Percentiles rank a stretch among this genome's conserved stretches.
phyloP scores from a whole-genome alignment of 805 yeast genomes.

The Saturnispora halmiae region DNA sequence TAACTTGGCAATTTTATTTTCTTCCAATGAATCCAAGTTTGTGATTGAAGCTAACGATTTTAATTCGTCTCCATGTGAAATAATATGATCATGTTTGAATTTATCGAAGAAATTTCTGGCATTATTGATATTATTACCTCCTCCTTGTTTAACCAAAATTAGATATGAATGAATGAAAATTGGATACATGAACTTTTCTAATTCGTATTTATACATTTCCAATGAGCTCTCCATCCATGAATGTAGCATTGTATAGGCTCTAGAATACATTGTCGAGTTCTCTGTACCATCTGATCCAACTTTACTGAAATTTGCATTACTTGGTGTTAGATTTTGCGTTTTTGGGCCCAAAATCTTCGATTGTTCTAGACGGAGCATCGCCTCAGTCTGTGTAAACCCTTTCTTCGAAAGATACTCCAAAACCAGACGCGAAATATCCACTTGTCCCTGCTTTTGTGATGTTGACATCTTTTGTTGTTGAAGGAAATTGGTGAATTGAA shows the following conservation, averaged over 20 bases:
- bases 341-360: conserved; percentile 49
- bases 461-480: conserved; percentile 3
- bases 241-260: conserved; percentile 71
- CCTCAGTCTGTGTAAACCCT: conserved; percentile 91
- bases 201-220: conserved; percentile 85
- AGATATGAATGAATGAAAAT: conserved; percentile 84
- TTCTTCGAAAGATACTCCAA: conserved; percentile 86
- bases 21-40: conserved; percentile 70
- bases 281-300: conserved; percentile 33
- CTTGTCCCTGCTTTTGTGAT: conserved; percentile 33
- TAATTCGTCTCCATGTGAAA: conserved; percentile 72
- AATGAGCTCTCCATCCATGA: conserved; percentile 88
- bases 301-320: conserved; percentile 28
- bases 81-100: conserved; percentile 61
- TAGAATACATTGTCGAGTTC: conserved; percentile 62
- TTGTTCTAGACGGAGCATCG: conserved; percentile 83
- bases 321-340: conserved; percentile 40
- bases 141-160: conserved; percentile 64
- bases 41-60: conserved; percentile 64
- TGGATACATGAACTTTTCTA: conserved; percentile 78
- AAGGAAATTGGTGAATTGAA: not conserved
- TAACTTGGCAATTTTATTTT: conserved; percentile 71
- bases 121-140: conserved; percentile 41
- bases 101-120: conserved; percentile 72
- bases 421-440: conserved; percentile 86